Evolutionary conservation across 176 grass and related monocot species (phyloP), one percentile per base, ranked within the genome.

Genomic region (Oryza australiensis): DNA sequence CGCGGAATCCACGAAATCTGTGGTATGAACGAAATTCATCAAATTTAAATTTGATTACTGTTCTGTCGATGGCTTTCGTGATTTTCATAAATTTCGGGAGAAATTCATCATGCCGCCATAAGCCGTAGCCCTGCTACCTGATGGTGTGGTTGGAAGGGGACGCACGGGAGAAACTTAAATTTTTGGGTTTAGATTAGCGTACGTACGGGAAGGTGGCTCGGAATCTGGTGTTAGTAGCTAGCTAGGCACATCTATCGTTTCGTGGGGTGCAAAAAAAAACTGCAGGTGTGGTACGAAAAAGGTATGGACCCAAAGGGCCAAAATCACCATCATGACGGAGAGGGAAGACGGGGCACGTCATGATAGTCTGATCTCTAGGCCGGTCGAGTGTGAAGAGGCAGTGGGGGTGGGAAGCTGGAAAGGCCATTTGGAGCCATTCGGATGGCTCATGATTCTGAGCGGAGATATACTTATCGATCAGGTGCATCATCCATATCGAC

Each of bases 381-480:
- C 41, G 89, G 76, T 66, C 73, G 60, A 80, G 84, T 35, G 68
- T 77, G 62, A 72, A 82, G 49, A 70, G 55, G 55, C 78, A 34
- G 48, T 45, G 65, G 35, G 60, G 55, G 45, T 46, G 66, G 83
- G 35, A 83, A 80, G 26, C 66, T 85, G 27, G 80, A 84, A 83
- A 80, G 64, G 20, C 80, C 12, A 48, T 84, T 86, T 89, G 90
- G 87, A 92, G 70, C 70, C 28, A 92, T 86, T 86, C 71, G 83
- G 83, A 86, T 38, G 37, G 13, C 75, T 76, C 75, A 72, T 88
- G 62, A 91, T 87, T 72, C 62, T 26, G 8, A n/a, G 15, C 60
- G 33, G 24, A 81, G 24, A 73, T 26, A 35, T 30, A 2, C 35
- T 7, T 69, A 60, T 5, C 11, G 3, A 60, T 51, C 23, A 86